Evolutionary conservation across 2,329 filamentous ascomycete genomes (phyloP).

Genomic region (Phyllosticta ampelicida): DNA sequence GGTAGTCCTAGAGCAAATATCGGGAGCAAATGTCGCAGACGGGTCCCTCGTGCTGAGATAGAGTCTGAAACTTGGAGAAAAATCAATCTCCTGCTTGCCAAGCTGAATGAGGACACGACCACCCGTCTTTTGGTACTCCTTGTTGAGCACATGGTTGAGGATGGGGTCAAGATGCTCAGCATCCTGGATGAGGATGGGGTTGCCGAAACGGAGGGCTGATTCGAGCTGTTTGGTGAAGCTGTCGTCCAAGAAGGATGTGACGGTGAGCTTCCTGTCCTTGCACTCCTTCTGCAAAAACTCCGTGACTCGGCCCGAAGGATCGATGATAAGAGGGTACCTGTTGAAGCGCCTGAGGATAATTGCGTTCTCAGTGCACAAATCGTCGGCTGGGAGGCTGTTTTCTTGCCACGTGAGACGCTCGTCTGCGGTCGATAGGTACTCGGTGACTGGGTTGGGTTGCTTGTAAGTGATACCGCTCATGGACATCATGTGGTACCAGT

Average conservation of each 20-base stretch:
- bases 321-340: slow-evolving; percentile 94
- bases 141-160: slow-evolving; percentile 96
- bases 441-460: slow-evolving; percentile 83
- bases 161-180: slow-evolving; percentile 95
- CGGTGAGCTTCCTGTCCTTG: slow-evolving; percentile 84
- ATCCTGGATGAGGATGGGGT: slow-evolving; percentile 96
- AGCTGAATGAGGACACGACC: slow-evolving; percentile 97
- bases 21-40: slow-evolving; percentile 87
- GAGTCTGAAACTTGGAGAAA: slow-evolving; percentile 90
- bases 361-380: slow-evolving; percentile 96
- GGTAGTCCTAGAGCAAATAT: slow-evolving; percentile 95
- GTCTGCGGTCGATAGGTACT: slow-evolving; percentile 93
- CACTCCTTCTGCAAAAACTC: slow-evolving; percentile 94
- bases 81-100: slow-evolving; percentile 97
- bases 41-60: slow-evolving; percentile 94
- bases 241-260: slow-evolving; percentile 96
- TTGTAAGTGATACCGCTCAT: slow-evolving; percentile 93
- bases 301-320: slow-evolving; percentile 86
- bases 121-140: slow-evolving; percentile 97
- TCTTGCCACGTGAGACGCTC: slow-evolving; percentile 93
- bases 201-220: slow-evolving; percentile 92
- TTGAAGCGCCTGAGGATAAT: slow-evolving; percentile 98
- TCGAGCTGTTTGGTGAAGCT: slow-evolving; percentile 97
- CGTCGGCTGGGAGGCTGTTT: slow-evolving; percentile 85
- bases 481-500: slow-evolving; percentile 89